Evolutionary conservation across 2,329 filamentous ascomycete genomes (phyloP).

Genomic region (Aspergillus niger): DNA sequence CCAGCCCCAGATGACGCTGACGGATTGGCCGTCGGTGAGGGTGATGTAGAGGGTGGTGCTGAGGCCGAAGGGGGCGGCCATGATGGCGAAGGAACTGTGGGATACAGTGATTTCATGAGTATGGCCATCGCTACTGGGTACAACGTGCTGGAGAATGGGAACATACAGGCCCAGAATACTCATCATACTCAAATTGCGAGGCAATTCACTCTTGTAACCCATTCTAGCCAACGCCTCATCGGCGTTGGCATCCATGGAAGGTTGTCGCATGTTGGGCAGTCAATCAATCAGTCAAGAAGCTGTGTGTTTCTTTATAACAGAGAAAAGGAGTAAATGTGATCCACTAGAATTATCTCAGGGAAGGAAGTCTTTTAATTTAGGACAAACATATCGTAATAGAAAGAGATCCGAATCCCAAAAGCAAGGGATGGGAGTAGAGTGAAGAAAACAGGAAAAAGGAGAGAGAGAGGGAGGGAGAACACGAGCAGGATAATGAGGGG

Average conservation of each 20-base stretch:
- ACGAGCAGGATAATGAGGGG: neutral
- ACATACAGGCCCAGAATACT: constrained; percentile 64
- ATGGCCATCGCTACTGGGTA: neutral
- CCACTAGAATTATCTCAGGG: too few species aligned
- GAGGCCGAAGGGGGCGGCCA: constrained; percentile 70
- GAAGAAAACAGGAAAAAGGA: neutral
- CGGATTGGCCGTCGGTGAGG: constrained; percentile 67
- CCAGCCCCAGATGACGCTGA: constrained; percentile 72
- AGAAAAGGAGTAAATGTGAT: too few species aligned
- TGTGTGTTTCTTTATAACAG: too few species aligned
- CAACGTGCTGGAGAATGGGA: neutral
- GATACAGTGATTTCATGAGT: neutral
- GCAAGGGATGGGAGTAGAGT: neutral
- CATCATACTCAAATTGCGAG: constrained; percentile 68
- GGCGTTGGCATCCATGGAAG: constrained; percentile 43
- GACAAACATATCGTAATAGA: neutral
- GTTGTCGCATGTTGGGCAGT: constrained; percentile 21
- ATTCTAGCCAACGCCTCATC: constrained; percentile 65
- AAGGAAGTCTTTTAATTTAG: too few species aligned
- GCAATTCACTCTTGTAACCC: constrained; percentile 69
- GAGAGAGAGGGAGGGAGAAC: neutral
- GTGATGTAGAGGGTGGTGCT: constrained; percentile 70
- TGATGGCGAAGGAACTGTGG: constrained; percentile 67
- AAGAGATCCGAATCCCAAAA: neutral
- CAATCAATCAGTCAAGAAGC: too few species aligned